phyloP scores from a whole-genome alignment of 1,284 basidiomycete species.

The Fomitopsis palustris region DNA sequence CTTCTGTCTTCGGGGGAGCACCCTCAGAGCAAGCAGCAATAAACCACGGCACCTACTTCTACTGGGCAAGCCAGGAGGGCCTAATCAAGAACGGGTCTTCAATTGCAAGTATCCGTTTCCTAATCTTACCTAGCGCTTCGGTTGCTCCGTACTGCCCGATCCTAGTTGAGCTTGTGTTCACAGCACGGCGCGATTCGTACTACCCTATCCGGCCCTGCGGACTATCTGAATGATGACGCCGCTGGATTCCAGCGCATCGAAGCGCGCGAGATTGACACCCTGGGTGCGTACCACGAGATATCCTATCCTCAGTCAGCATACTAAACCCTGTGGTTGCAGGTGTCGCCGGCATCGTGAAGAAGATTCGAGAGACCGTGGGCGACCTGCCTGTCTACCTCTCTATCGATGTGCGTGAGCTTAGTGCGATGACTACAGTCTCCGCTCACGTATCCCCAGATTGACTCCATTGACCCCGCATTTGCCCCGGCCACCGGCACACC shows the following conservation, averaged over 20 bases:
- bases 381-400: conserved; percentile 68
- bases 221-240: conserved; percentile 66
- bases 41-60: conserved; percentile 78
- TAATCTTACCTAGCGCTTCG: conserved; percentile 14
- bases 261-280: conserved; percentile 72
- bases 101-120: conserved; percentile 65
- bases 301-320: background rate
- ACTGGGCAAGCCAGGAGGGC: conserved; percentile 74
- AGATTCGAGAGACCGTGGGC: conserved; percentile 68
- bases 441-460: conserved; percentile 43
- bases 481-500: conserved; percentile 76
- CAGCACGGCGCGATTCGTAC: conserved; percentile 80
- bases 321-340: conserved; percentile 32
- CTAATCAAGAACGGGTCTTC: conserved; percentile 73
- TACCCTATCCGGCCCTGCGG: conserved; percentile 65
- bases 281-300: conserved; percentile 41
- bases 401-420: conserved; percentile 50
- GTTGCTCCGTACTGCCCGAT: conserved; percentile 43
- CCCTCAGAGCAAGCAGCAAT: conserved; percentile 65
- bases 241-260: conserved; percentile 71
- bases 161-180: conserved; percentile 56
- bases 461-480: conserved; percentile 74
- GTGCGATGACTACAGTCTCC: background rate
- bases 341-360: conserved; percentile 64
- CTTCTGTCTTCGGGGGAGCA: conserved; percentile 65